phyloP scores from a whole-genome alignment of 108 stramenopile genomes.

The Skeletonema tropicum region DNA sequence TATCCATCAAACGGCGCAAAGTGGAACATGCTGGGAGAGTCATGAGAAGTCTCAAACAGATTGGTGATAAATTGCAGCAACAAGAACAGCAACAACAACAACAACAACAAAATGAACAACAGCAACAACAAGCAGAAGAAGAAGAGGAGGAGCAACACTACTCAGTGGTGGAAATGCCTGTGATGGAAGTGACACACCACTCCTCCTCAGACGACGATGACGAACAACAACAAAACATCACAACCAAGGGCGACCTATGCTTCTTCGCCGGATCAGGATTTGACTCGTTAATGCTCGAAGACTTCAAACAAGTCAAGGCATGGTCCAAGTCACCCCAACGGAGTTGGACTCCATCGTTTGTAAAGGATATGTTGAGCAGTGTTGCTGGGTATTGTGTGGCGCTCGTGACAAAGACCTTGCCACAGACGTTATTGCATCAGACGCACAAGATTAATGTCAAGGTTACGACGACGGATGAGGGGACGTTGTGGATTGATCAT shows the following conservation, averaged over 20 bases:
- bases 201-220: background rate
- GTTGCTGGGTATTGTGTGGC: slow-evolving; percentile 75
- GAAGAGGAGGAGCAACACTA: background rate
- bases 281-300: slow-evolving; percentile 71
- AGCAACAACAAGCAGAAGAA: background rate
- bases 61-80: slow-evolving; percentile 27
- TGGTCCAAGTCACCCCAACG: slow-evolving; percentile 39
- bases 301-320: slow-evolving; percentile 66
- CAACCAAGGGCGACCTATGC: slow-evolving; percentile 56
- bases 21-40: slow-evolving; percentile 11
- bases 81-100: slow-evolving; percentile 5
- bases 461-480: slow-evolving; percentile 51
- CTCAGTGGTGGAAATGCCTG: slow-evolving; percentile 62
- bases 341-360: slow-evolving; percentile 17
- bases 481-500: slow-evolving; percentile 73
- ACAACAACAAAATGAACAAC: slow-evolving; percentile 21
- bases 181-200: slow-evolving; percentile 58
- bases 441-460: slow-evolving; percentile 53
- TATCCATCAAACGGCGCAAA: slow-evolving; percentile 19
- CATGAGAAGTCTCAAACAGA: slow-evolving; percentile 32
- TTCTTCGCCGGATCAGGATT: slow-evolving; percentile 82
- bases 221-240: background rate
- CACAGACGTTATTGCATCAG: slow-evolving; percentile 48
- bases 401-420: slow-evolving; percentile 61
- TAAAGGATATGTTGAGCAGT: slow-evolving; percentile 44